phyloP scores from a whole-genome alignment of 192 early-diverging fungal species.

The Mortierella hygrophila region DNA sequence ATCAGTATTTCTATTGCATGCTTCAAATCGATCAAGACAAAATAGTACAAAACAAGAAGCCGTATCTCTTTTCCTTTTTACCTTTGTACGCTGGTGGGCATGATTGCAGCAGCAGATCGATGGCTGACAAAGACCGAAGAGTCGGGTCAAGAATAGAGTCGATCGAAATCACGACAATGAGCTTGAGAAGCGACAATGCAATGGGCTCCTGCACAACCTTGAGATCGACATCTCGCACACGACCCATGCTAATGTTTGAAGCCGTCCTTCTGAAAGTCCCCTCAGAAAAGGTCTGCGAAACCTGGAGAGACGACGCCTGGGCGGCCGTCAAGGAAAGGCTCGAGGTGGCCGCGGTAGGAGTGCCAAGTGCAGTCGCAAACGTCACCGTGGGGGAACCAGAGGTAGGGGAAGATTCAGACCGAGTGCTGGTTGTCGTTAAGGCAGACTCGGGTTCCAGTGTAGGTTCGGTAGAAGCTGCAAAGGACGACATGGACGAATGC shows the following conservation, averaged over 20 bases:
- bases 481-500: conserved; percentile 27
- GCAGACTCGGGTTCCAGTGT: conserved; percentile 29
- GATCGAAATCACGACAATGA: conserved; percentile 67
- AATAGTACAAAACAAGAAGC: too few species aligned
- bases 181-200: conserved; percentile 61
- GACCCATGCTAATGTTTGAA: conserved; percentile 29
- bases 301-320: conserved; percentile 29
- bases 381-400: background rate
- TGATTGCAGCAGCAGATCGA: conserved; percentile 40
- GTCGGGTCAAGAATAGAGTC: conserved; percentile 66
- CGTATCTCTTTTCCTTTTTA: background rate
- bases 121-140: conserved; percentile 27
- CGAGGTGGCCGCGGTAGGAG: conserved; percentile 9
- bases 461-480: conserved; percentile 21
- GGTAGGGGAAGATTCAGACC: conserved; percentile 29
- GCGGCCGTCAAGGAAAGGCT: conserved; percentile 30
- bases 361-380: background rate
- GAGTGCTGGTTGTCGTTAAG: conserved; percentile 12
- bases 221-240: conserved; percentile 47
- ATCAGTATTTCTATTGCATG: background rate
- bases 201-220: conserved; percentile 55
- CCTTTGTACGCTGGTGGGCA: conserved; percentile 55
- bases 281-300: conserved; percentile 44
- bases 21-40: too few species aligned
- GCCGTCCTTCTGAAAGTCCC: conserved; percentile 38